Percentiles rank a stretch among this genome's conserved stretches.
Evolutionary conservation across 2,329 filamentous ascomycete species (phyloP).

Genomic region (Cytospora paraplurivora): DNA sequence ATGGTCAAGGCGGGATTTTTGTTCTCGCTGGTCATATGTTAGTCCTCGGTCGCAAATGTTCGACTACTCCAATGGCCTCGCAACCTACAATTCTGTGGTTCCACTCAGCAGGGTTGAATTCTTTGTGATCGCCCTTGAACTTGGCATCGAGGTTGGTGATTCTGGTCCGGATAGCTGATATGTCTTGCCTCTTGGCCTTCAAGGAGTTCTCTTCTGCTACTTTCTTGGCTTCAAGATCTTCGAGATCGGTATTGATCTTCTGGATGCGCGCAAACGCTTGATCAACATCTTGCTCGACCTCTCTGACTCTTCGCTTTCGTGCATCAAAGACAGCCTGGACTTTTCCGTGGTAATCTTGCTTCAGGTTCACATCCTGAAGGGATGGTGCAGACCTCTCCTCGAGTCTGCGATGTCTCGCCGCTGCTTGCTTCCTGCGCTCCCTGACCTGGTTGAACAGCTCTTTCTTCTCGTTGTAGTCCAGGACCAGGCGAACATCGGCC

Average conservation of each 20-base stretch:
- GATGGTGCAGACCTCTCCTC: conserved; percentile 65
- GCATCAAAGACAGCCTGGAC: conserved; percentile 58
- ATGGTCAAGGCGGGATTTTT: conserved; percentile 23
- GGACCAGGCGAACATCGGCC: conserved; percentile 64
- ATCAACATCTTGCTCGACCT: conserved; percentile 55
- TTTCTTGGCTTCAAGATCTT: conserved; percentile 51
- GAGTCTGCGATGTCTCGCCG: conserved; percentile 60
- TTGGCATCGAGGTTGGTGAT: conserved; percentile 67
- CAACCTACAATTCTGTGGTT: conserved; percentile 65
- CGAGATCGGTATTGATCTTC: conserved; percentile 42
- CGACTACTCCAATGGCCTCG: background rate
- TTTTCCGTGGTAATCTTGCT: conserved; percentile 65
- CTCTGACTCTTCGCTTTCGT: conserved; percentile 56
- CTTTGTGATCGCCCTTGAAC: conserved; percentile 61
- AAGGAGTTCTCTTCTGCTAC: conserved; percentile 56
- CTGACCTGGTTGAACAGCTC: conserved; percentile 55
- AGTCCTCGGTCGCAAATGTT: background rate
- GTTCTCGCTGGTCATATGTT: conserved; percentile 21
- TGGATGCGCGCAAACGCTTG: conserved; percentile 46
- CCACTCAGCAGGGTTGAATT: conserved; percentile 70
- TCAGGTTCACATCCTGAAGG: conserved; percentile 67
- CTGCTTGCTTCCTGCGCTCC: conserved; percentile 54
- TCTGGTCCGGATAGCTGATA: conserved; percentile 51
- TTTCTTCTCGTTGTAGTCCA: conserved; percentile 63
- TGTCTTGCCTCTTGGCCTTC: conserved; percentile 53